Base-by-base conservation (phyloP, 2,329 filamentous ascomycete species). In the Ascochyta lentis region DNA sequence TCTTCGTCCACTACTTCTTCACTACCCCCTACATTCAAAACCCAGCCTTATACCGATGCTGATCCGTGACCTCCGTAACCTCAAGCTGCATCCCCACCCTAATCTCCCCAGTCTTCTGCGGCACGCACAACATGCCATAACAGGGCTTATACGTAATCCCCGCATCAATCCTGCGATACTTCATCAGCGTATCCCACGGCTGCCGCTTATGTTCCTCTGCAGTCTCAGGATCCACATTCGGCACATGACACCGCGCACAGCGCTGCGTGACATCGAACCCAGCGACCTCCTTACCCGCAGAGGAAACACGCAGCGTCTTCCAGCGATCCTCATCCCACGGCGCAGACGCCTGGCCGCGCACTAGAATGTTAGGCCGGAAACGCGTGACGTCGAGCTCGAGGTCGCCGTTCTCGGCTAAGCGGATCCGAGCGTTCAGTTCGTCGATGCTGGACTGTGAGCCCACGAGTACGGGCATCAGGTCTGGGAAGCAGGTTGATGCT, bases 91-190 rank as follows among this genome's bases (percentile, higher is more conserved):
- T 85, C 0, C 86, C 86, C 10, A 88, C 81, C 53, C 78, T 77
- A 9, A 89, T 66, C 43, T 76, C 68, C 0, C 84, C 84, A 59
- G 85, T 84, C 39, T 86, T 82, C 56, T 81, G 77, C 15, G 86
- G 85, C 48, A 84, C 83, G 67, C 84, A 83, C 65, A 88, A 69
- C 86, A 89, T 88, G 1, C 86, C 86, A 77, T 88, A 88, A 62
- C 85, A 87, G 37, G 86, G 86, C 75, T 88, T 88, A 60, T 78
- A 88, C 72, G 80, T 87, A 24, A 84, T 79, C 0, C 85, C 86
- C 63, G 81, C 76, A 66, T 88, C 86, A 5, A 88, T 78, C 26
- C 85, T 72, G 8, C 86, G 75, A 70, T 86, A 88, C 64, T 82
- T 83, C 79, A 86, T 83, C 49, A 88, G 70, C 57, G 80, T 81